Base-by-base conservation (phyloP, 2,329 filamentous ascomycete species). In the Fusarium nanum region DNA sequence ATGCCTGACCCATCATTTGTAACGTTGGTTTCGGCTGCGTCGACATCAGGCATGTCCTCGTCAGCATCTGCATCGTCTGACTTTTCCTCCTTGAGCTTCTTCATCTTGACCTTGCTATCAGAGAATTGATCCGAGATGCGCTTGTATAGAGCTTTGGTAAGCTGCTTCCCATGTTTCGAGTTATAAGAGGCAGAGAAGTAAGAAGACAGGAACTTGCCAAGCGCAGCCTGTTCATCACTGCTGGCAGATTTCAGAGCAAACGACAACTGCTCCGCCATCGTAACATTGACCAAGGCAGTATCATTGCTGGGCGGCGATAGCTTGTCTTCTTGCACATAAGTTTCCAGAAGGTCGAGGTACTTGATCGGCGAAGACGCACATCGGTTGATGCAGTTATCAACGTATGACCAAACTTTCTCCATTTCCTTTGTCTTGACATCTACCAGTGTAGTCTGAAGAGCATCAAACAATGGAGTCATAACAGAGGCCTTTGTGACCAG, bases 341-440 rank as follows among this genome's bases (percentile, higher is more conserved):
- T 85, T 56, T 89, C 85, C 27, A 93, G 79, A 75, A 89, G 83
- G 65, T 96, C 92, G 28, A 96, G 88, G 75, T 97, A 95, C 76
- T 93, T 97, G 75, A 97, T 91, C 0, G 93, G 92, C 25, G 91
- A 91, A 4, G 83, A 89, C 18, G 90, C 90, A 71, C 93, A 92
- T 25, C 94, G 88, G 30, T 88, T 89, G 55, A 93, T 84, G 78
- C 93, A 97, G 67, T 97, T 94, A 75, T 98, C 94, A 27, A 98
- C 78, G 75, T 96, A 97, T 1, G 83, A 78, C 81, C 92, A 92
- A 1, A 94, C 76, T 0, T 76, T 71, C 16, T 82, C 79, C 70
- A 85, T 78, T 14, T 70, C 56, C 12, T 70, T 63, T 2, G 63
- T 34, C 25, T 65, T 71, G 13, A 57, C 55, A 22, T 74, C 72